Conservation (phyloP, 192 early-diverging fungal genomes). For the Rhizophagus clarus region DNA sequence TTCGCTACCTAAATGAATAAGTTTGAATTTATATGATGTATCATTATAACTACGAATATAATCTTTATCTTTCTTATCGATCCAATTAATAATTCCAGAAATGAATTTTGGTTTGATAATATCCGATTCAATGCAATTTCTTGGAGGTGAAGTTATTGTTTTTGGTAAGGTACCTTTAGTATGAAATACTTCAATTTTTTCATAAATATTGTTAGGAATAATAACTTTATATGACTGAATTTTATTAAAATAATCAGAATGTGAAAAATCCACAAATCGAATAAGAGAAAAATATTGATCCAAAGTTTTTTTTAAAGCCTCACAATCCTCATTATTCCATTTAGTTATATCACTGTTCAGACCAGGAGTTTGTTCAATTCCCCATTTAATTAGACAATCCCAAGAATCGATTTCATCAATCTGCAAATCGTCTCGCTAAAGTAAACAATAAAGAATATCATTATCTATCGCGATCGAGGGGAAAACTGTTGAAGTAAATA, state of each 20-base stretch:
- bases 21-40: slow-evolving; percentile 2
- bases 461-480: too few relatives aligned
- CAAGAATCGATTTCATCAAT: slow-evolving; percentile 16
- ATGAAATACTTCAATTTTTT: background rate
- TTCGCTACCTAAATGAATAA: background rate
- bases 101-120: background rate
- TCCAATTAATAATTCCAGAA: too few relatives aligned
- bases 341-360: background rate
- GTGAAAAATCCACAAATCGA: background rate
- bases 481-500: slow-evolving; percentile 14
- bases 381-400: slow-evolving; percentile 21
- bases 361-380: background rate
- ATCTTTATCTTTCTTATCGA: background rate
- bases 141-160: too few relatives aligned
- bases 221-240: background rate
- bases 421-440: background rate
- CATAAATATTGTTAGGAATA: background rate
- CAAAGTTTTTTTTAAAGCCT: background rate
- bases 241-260: background rate
- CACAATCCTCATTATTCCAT: slow-evolving; percentile 4
- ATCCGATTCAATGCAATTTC: background rate
- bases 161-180: too few relatives aligned
- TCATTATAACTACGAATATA: too few relatives aligned
- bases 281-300: slow-evolving; percentile 8
- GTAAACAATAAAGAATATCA: too few relatives aligned